A percentile compares a stretch with the other conserved stretches of the same genome.
Evolutionary conservation across 305 asterid genomes (phyloP).

Genomic region (Fraxinus albicans): DNA sequence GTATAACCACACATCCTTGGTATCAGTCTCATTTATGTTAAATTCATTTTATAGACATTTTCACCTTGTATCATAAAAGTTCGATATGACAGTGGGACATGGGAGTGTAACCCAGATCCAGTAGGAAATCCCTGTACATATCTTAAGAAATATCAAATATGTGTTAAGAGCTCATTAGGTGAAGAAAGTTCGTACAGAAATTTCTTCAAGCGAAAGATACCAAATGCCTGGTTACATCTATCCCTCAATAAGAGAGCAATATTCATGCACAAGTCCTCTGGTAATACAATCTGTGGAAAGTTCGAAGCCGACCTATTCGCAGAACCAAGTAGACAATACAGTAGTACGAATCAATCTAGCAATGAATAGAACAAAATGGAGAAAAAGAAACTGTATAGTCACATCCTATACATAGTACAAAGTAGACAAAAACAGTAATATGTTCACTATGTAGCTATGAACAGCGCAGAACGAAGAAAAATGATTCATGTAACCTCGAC

Average conservation of each 20-base stretch:
- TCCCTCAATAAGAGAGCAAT: constrained; percentile 57
- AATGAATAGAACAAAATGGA: background rate
- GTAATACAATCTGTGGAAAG: constrained; percentile 57
- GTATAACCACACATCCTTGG: background rate
- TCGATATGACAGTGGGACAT: background rate
- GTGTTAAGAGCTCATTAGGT: background rate
- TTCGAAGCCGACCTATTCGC: constrained; percentile 50
- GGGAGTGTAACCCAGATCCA: background rate
- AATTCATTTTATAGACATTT: background rate
- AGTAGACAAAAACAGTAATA: background rate
- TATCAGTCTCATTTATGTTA: background rate
- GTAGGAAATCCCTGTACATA: background rate
- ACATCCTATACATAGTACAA: background rate
- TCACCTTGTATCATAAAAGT: background rate
- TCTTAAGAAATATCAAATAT: background rate
- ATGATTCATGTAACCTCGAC: background rate
- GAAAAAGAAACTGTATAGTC: background rate
- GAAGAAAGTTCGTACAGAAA: constrained; percentile 43
- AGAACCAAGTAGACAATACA: background rate
- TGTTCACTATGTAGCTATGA: background rate
- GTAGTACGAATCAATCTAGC: background rate
- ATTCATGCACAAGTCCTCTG: constrained; percentile 52
- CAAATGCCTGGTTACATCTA: constrained; percentile 49
- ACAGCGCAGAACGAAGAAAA: background rate
- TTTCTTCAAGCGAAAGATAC: constrained; percentile 49